A percentile compares a stretch with the other conserved stretches of the same genome.
These are phyloP conservation scores for Chytridiales sp. DNA, from an alignment of 371 early-diverging fungal species.

Conservation along the genomic window DNA sequence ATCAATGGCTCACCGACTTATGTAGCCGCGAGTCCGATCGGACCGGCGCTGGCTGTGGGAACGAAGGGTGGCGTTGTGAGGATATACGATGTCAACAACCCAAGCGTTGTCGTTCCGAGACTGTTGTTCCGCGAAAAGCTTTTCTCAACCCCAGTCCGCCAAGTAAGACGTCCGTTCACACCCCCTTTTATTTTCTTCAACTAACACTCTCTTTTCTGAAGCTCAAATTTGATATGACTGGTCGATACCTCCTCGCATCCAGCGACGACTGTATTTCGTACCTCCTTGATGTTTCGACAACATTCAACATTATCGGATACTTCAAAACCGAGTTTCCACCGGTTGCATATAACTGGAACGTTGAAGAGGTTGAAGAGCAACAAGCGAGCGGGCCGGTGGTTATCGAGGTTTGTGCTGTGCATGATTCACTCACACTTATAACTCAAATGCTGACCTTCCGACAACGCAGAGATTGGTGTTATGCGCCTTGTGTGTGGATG, in stretches of 20 bases:
- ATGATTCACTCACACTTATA: too few species aligned
- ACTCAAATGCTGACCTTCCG: too few species aligned
- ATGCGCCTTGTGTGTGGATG: neutral
- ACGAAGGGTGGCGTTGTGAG: slow-evolving; percentile 37
- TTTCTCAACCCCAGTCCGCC: slow-evolving; percentile 20
- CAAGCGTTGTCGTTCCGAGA: slow-evolving; percentile 13
- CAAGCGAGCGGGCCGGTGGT: too few species aligned
- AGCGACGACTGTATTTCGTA: slow-evolving; percentile 17
- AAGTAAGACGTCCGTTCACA: slow-evolving; percentile 17
- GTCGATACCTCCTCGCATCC: slow-evolving; percentile 33
- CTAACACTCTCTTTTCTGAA: slow-evolving; percentile 1
- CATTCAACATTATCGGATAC: slow-evolving; percentile 33
- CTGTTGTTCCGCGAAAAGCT: slow-evolving; percentile 30
- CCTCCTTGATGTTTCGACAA: slow-evolving; percentile 29
- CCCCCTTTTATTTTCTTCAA: neutral
- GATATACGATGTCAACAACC: slow-evolving; percentile 32
- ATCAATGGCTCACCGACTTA: slow-evolving; percentile 17
- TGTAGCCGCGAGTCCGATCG: slow-evolving; percentile 30
- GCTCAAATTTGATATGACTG: slow-evolving; percentile 44
- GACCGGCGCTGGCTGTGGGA: slow-evolving; percentile 40
- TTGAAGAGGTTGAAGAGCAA: slow-evolving; percentile 36
- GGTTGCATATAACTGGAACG: slow-evolving; percentile 26
- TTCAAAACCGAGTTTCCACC: too few species aligned
- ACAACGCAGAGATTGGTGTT: slow-evolving; percentile 16
- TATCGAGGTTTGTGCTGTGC: too few species aligned